phyloP scores from a whole-genome alignment of 371 early-diverging fungal species.

The Blastocladiella emersonii region DNA sequence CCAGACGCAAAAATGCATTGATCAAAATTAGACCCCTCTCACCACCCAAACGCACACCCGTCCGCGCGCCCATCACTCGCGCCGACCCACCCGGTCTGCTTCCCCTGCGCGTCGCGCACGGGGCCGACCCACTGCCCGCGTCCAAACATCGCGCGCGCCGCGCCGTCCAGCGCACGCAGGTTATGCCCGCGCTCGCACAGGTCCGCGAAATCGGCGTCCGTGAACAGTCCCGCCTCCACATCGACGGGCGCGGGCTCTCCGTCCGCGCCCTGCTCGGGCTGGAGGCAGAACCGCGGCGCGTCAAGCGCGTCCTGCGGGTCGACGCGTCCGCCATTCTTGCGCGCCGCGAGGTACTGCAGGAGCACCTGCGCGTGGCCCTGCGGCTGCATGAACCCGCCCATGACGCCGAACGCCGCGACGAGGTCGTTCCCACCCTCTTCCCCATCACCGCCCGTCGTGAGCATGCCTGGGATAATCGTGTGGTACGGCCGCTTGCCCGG shows the following conservation, averaged over 20 bases:
- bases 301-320: constrained; percentile 59
- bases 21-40: no score
- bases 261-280: constrained; percentile 21
- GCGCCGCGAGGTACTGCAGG: constrained; percentile 28
- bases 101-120: not conserved
- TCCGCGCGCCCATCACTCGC: constrained; percentile 46
- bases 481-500: constrained; percentile 72
- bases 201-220: constrained; percentile 19
- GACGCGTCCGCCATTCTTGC: not conserved
- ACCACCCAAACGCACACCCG: constrained; percentile 46
- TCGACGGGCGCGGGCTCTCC: constrained; percentile 29
- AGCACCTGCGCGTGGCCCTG: constrained; percentile 74
- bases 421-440: constrained; percentile 30
- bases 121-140: constrained; percentile 51
- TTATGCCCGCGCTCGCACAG: constrained; percentile 44
- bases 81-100: not conserved
- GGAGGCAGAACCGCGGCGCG: constrained; percentile 49
- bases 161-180: constrained; percentile 25
- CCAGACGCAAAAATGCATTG: no score
- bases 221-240: constrained; percentile 45
- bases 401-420: constrained; percentile 18
- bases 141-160: constrained; percentile 45
- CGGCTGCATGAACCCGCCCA: constrained; percentile 55
- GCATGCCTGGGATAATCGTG: constrained; percentile 67
- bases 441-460: constrained; percentile 32